These are phyloP conservation scores for Atalantia buxifolia DNA, from an alignment of 345 rosid species.

Conservation along the genomic window DNA sequence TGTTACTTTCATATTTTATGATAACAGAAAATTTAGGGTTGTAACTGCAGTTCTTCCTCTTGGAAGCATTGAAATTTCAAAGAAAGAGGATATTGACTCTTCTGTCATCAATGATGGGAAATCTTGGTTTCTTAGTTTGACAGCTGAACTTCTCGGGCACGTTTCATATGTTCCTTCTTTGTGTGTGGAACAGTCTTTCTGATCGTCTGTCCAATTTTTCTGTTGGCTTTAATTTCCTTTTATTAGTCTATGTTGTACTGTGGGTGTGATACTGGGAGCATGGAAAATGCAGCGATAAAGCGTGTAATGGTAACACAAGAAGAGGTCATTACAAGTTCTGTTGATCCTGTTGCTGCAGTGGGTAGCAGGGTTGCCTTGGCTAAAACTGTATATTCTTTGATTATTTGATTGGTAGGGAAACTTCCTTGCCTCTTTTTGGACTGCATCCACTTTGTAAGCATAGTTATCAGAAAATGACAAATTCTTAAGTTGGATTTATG, in stretches of 20 bases:
- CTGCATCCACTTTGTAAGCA: neutral
- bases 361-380: slow-evolving; percentile 48
- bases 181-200: slow-evolving; percentile 14
- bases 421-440: neutral
- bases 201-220: slow-evolving; percentile 9
- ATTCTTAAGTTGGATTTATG: neutral
- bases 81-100: slow-evolving; percentile 85
- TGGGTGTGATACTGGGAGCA: slow-evolving; percentile 80
- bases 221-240: slow-evolving; percentile 17
- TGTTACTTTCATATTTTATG: slow-evolving; percentile 15
- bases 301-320: slow-evolving; percentile 99
- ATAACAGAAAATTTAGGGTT: slow-evolving; percentile 36
- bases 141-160: slow-evolving; percentile 91
- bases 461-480: too few species aligned
- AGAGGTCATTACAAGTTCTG: slow-evolving; percentile 92
- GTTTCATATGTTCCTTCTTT: slow-evolving; percentile 16
- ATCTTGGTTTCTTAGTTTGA: slow-evolving; percentile 71
- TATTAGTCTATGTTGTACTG: slow-evolving; percentile 14
- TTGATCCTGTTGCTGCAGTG: slow-evolving; percentile 80
- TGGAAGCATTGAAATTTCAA: slow-evolving; percentile 87
- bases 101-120: slow-evolving; percentile 86
- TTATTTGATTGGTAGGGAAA: neutral
- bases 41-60: slow-evolving; percentile 77
- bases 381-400: neutral
- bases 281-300: slow-evolving; percentile 91